Percentiles rank a stretch among this genome's conserved stretches.
phyloP scores from a whole-genome alignment of 495 filamentous ascomycete genomes.

The Aspergillus cavernicola region DNA sequence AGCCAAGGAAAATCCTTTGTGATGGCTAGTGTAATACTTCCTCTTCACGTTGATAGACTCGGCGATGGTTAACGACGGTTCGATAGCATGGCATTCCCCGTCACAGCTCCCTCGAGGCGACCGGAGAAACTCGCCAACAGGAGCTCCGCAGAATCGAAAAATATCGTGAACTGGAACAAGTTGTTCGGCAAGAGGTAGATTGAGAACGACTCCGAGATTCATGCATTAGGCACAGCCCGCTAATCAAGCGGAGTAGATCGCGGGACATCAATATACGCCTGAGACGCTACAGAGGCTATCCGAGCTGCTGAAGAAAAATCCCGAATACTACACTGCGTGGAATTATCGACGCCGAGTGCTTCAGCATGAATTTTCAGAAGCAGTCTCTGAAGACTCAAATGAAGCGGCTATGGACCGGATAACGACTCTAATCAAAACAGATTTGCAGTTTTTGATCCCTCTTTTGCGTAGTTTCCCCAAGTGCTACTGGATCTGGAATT shows the following conservation, averaged over 20 bases:
- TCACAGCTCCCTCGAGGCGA: conserved; percentile 50
- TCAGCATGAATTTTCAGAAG: conserved; percentile 41
- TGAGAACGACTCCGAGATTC: neutral
- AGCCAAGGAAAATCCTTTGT: conserved; percentile 7
- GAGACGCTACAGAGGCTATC: conserved; percentile 73
- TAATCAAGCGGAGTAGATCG: conserved; percentile 39
- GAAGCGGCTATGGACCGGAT: conserved; percentile 22
- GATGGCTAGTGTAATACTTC: conserved; percentile 50
- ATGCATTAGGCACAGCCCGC: neutral
- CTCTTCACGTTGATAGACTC: neutral
- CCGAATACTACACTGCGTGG: conserved; percentile 98
- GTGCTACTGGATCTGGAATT: conserved; percentile 99
- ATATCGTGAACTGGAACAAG: conserved; percentile 68
- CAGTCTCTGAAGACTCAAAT: conserved; percentile 14
- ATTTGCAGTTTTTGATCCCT: conserved; percentile 77
- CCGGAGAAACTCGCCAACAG: conserved; percentile 61
- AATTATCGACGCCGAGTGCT: conserved; percentile 79
- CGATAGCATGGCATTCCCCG: conserved; percentile 75
- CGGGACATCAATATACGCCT: conserved; percentile 54
- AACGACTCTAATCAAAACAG: conserved; percentile 57
- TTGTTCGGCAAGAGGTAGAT: conserved; percentile 58
- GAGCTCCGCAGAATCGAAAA: conserved; percentile 74
- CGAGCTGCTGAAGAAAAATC: conserved; percentile 78
- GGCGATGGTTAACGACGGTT: conserved; percentile 13
- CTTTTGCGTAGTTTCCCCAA: conserved; percentile 84